Percentiles rank a stretch among this genome's conserved stretches.
Evolutionary conservation across 1,139 yeast species (phyloP).

Genomic region (Taphrina flavorubra): DNA sequence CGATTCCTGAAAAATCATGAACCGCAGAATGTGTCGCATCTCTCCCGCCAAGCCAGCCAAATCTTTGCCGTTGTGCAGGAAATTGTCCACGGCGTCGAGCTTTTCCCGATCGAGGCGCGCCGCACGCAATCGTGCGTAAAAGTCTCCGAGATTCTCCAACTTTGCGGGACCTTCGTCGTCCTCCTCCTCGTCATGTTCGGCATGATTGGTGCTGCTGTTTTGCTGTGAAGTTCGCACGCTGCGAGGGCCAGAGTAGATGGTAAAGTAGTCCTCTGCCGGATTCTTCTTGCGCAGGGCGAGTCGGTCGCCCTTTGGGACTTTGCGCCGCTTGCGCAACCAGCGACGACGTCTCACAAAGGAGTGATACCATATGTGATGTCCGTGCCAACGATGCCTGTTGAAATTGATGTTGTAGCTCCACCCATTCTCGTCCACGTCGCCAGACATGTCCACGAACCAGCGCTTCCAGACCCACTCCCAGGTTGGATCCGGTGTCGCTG

Average conservation of each 20-base stretch:
- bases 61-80: constrained; percentile 42
- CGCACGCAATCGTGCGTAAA: constrained; percentile 41
- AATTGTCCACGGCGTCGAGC: constrained; percentile 45
- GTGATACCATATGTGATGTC: constrained; percentile 53
- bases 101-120: constrained; percentile 47
- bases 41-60: constrained; percentile 32
- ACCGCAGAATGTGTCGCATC: constrained; percentile 44
- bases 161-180: constrained; percentile 7
- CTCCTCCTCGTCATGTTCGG: constrained; percentile 8
- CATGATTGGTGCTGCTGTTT: background rate
- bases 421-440: constrained; percentile 78
- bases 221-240: background rate
- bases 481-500: constrained; percentile 66
- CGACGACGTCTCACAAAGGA: constrained; percentile 55
- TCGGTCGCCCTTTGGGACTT: constrained; percentile 2
- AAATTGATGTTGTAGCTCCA: constrained; percentile 66
- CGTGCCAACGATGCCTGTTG: constrained; percentile 53
- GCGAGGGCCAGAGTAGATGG: constrained; percentile 19
- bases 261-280: constrained; percentile 25
- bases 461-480: constrained; percentile 77
- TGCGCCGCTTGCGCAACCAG: constrained; percentile 54
- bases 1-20: constrained; percentile 46
- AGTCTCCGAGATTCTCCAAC: constrained; percentile 41
- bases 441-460: constrained; percentile 75
- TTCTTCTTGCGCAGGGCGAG: background rate